Percentiles rank a stretch among this genome's conserved stretches.
These are phyloP conservation scores for Scytalidium lignicola DNA, from an alignment of 2,329 filamentous ascomycete species.

Conservation along the genomic window DNA sequence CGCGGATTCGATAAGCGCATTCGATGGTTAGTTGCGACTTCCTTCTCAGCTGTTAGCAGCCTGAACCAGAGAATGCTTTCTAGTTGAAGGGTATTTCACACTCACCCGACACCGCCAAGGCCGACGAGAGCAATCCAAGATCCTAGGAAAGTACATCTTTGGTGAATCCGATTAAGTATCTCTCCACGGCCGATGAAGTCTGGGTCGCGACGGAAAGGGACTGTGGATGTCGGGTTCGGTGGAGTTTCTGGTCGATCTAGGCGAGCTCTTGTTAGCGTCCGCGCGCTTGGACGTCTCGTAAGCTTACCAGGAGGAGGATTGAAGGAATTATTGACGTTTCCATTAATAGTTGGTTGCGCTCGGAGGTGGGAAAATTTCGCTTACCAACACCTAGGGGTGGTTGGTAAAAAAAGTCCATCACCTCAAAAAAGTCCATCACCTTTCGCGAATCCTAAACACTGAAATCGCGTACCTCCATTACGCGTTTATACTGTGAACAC, in stretches of 20 bases:
- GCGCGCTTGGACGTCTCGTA: slow-evolving; percentile 14
- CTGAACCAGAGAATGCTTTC: not conserved
- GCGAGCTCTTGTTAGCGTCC: slow-evolving; percentile 14
- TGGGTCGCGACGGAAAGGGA: slow-evolving; percentile 17
- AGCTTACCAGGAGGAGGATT: slow-evolving; percentile 17
- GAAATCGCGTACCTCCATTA: too few species aligned
- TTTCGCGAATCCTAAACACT: too few species aligned
- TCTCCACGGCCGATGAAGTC: slow-evolving; percentile 13
- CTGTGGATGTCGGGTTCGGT: slow-evolving; percentile 14
- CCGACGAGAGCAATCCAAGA: slow-evolving; percentile 18
- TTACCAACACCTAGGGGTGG: too few species aligned
- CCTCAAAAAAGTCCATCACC: too few species aligned
- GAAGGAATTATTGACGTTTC: too few species aligned
- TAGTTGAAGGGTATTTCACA: not conserved
- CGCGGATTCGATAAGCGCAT: slow-evolving; percentile 28
- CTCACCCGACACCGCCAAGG: slow-evolving; percentile 18
- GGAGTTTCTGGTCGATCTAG: slow-evolving; percentile 17
- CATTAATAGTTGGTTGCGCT: too few species aligned
- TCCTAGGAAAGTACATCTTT: slow-evolving; percentile 18
- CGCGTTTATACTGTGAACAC: too few species aligned
- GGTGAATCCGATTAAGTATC: slow-evolving; percentile 21
- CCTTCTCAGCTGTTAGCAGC: slow-evolving; percentile 17
- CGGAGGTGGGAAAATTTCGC: too few species aligned
- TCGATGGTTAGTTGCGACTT: slow-evolving; percentile 34
- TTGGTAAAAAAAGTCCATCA: too few species aligned